phyloP scores from a whole-genome alignment of 805 yeast species.

The Teunomyces gatunensis region DNA sequence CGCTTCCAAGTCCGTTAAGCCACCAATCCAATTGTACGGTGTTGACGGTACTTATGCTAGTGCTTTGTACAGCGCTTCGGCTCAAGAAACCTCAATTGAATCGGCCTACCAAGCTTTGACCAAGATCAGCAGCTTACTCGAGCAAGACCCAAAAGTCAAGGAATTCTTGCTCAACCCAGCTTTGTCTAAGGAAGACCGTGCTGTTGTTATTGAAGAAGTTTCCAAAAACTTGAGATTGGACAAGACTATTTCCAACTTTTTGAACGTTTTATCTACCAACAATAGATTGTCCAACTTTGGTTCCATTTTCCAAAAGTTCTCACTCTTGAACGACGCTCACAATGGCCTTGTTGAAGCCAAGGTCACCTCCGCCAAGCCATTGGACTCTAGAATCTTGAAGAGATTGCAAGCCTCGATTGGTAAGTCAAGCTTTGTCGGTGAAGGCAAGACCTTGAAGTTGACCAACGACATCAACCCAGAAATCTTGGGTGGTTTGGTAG shows the following conservation, averaged over 20 bases:
- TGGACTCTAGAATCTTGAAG: slow-evolving; percentile 75
- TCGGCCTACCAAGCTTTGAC: slow-evolving; percentile 64
- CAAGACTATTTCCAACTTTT: slow-evolving; percentile 72
- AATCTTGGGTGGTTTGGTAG: slow-evolving; percentile 92
- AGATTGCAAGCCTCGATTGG: slow-evolving; percentile 78
- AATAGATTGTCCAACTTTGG: slow-evolving; percentile 78
- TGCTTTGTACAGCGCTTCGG: slow-evolving; percentile 90
- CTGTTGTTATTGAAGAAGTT: slow-evolving; percentile 62
- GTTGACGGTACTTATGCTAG: slow-evolving; percentile 96
- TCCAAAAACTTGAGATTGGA: slow-evolving; percentile 52
- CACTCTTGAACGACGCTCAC: slow-evolving; percentile 79
- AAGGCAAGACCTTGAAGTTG: slow-evolving; percentile 81
- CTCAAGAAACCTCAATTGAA: slow-evolving; percentile 73
- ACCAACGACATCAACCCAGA: slow-evolving; percentile 83
- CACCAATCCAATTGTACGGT: slow-evolving; percentile 93
- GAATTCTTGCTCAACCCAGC: slow-evolving; percentile 79
- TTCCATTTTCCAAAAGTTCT: slow-evolving; percentile 67
- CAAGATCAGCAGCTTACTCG: slow-evolving; percentile 52
- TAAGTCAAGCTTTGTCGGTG: slow-evolving; percentile 77
- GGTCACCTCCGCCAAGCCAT: slow-evolving; percentile 81
- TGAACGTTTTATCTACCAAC: slow-evolving; percentile 86
- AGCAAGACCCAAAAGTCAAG: slow-evolving; percentile 61
- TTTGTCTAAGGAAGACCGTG: slow-evolving; percentile 71
- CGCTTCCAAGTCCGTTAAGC: slow-evolving; percentile 62
- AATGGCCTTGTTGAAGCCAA: slow-evolving; percentile 91